Conservation (phyloP, 805 yeast species). For the Ogataea corticis region DNA sequence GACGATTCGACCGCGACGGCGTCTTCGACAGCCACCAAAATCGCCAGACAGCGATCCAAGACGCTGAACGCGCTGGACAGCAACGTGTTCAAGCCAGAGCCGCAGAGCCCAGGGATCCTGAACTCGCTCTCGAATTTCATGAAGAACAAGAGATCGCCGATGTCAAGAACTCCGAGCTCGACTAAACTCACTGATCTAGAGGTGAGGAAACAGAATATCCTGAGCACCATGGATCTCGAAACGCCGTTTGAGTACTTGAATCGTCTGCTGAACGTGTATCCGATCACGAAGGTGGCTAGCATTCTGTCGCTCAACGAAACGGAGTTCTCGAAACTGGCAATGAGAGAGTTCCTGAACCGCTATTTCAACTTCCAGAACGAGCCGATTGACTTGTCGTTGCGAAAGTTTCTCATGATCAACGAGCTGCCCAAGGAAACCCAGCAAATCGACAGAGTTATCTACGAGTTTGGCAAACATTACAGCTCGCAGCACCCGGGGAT, state of each 20-base stretch:
- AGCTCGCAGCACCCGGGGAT: slow-evolving; percentile 41
- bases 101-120: slow-evolving; percentile 26
- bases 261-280: slow-evolving; percentile 29
- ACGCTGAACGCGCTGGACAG: slow-evolving; percentile 32
- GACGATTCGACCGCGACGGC: slow-evolving; percentile 7
- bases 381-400: slow-evolving; percentile 65
- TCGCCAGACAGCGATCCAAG: slow-evolving; percentile 34
- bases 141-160: slow-evolving; percentile 21
- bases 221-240: slow-evolving; percentile 25
- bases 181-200: slow-evolving; percentile 4
- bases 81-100: slow-evolving; percentile 11
- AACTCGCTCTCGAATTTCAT: slow-evolving; percentile 33
- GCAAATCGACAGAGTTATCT: slow-evolving; percentile 70
- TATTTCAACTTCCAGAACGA: slow-evolving; percentile 51
- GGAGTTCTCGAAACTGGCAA: slow-evolving; percentile 25
- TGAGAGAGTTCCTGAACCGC: slow-evolving; percentile 29
- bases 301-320: slow-evolving; percentile 34
- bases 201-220: slow-evolving; percentile 6
- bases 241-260: slow-evolving; percentile 35
- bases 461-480: slow-evolving; percentile 56
- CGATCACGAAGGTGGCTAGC: slow-evolving; percentile 27
- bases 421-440: slow-evolving; percentile 72
- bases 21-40: slow-evolving; percentile 1
- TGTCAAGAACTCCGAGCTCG: slow-evolving; percentile 3
- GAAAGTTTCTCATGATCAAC: slow-evolving; percentile 57